Evolutionary conservation across 345 rosid genomes (phyloP), one percentile per base, ranked within the genome.

Genomic region (Isatis tinctoria): DNA sequence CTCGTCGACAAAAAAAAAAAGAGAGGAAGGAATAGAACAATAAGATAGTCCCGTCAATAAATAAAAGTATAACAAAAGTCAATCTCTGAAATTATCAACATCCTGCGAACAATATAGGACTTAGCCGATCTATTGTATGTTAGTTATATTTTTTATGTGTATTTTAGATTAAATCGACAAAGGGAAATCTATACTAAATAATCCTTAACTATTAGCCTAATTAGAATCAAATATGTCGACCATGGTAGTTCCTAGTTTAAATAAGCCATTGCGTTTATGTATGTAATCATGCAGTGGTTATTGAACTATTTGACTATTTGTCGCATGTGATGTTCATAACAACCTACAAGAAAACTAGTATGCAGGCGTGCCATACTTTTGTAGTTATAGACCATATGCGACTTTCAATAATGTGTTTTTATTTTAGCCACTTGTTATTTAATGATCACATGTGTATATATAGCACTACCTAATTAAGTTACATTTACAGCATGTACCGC

Each of bases 1-100:
- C 13, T 24, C 10, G 73, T 26, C 53, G 43, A 66, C 56, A n/a
- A 66, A 27, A 36, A 41, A 13, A 33, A 13, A 5, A 14, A n/a
- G 5, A 18, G 8, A 47, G 6, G 30, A 49, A 3, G 5, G 17
- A 49, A 16, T 22, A 45, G 4, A 13, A 56, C 6, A 52, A 13
- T 67, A 14, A 41, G 22, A 61, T 52, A 69, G 48, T 36, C 3
- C 22, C 32, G 27, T 69, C 53, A 36, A 12, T 54, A 52, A 22
- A 30, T n/a, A 51, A 41, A 53, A 41, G 39, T 3, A 24, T 40
- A 51, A 74, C 10, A 44, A 61, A 75, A 63, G 70, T 63, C 79
- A 69, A 44, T 53, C 57, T 44, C 58, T 62, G 70, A 76, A 75
- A 4, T 2, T 28, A 53, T 62, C 79, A 43, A 44, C 51, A 53